Percentiles rank a stretch among this genome's conserved stretches.
These are phyloP conservation scores for Cubamyces sp. DNA, from an alignment of 768 basidiomycete genomes.

Conservation along the genomic window DNA sequence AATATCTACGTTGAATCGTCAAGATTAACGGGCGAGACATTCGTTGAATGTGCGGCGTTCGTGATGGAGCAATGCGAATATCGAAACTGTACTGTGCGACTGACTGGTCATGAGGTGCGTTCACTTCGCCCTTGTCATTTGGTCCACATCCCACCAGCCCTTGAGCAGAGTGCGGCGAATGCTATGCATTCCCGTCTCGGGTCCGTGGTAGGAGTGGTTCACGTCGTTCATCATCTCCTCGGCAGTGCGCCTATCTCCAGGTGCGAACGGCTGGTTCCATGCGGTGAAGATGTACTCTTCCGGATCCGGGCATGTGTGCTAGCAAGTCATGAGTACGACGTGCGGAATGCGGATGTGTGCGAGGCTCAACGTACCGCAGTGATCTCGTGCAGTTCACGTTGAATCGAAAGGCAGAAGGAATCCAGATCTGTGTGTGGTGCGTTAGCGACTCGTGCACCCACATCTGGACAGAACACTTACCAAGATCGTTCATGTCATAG, in stretches of 20 bases:
- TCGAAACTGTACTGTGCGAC: neutral
- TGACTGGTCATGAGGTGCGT: neutral
- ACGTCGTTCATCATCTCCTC: constrained; percentile 50
- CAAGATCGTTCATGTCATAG: constrained; percentile 69
- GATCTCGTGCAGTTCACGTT: constrained; percentile 72
- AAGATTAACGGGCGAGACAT: neutral
- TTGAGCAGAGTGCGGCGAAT: constrained; percentile 39
- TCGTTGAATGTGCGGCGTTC: neutral
- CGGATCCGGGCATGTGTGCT: constrained; percentile 60
- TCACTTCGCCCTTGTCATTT: constrained; percentile 25
- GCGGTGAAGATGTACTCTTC: constrained; percentile 55
- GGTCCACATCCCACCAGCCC: constrained; percentile 40
- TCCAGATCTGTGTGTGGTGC: constrained; percentile 54
- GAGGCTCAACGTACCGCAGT: constrained; percentile 54
- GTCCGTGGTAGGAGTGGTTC: constrained; percentile 42
- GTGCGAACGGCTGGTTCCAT: constrained; percentile 74
- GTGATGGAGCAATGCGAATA: no score
- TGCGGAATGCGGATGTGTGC: neutral
- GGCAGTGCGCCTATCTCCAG: constrained; percentile 61
- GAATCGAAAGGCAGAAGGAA: constrained; percentile 66
- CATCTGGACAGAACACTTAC: constrained; percentile 35
- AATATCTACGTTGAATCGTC: constrained; percentile 13
- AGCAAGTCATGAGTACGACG: constrained; percentile 14
- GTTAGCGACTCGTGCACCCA: neutral
- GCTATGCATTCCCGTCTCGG: constrained; percentile 33